Percentiles rank a stretch among this genome's conserved stretches.
Evolutionary conservation across 768 basidiomycete species (phyloP).

Genomic region (Stropharia rugosoannulata): DNA sequence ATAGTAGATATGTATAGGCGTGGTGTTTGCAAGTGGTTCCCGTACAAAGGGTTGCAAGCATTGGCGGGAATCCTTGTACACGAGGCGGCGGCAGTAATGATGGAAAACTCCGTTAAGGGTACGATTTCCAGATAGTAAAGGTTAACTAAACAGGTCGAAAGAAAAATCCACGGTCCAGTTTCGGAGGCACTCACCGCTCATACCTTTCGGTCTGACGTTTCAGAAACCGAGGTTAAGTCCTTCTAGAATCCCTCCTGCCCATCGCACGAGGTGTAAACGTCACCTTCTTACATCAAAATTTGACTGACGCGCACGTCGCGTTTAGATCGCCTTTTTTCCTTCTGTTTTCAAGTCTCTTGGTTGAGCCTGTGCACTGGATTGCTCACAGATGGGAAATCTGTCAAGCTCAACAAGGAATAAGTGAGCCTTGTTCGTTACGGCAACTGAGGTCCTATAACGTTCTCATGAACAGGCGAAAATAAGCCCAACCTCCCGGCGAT

Average conservation of each 20-base stretch:
- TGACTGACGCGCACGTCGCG: slow-evolving; percentile 1
- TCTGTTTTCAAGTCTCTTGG: background rate
- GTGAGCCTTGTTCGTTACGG: background rate
- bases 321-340: slow-evolving; percentile 5
- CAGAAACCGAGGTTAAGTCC: slow-evolving; percentile 7
- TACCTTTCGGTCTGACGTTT: background rate
- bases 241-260: slow-evolving; percentile 2
- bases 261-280: slow-evolving; percentile 7
- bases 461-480: no score
- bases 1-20: background rate
- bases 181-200: slow-evolving; percentile 4
- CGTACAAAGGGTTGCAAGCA: slow-evolving; percentile 5
- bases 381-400: background rate
- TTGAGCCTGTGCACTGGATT: background rate
- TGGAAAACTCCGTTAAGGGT: background rate
- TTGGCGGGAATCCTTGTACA: slow-evolving; percentile 9
- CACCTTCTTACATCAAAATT: slow-evolving; percentile 6
- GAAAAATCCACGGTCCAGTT: background rate
- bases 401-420: no score
- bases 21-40: background rate
- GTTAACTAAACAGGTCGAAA: background rate
- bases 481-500: no score
- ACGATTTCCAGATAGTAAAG: slow-evolving; percentile 1
- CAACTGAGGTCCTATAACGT: background rate
- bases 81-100: slow-evolving; percentile 10